Evolutionary conservation across 768 basidiomycete genomes (phyloP).

Genomic region (Macrolepiota fuliginosa): DNA sequence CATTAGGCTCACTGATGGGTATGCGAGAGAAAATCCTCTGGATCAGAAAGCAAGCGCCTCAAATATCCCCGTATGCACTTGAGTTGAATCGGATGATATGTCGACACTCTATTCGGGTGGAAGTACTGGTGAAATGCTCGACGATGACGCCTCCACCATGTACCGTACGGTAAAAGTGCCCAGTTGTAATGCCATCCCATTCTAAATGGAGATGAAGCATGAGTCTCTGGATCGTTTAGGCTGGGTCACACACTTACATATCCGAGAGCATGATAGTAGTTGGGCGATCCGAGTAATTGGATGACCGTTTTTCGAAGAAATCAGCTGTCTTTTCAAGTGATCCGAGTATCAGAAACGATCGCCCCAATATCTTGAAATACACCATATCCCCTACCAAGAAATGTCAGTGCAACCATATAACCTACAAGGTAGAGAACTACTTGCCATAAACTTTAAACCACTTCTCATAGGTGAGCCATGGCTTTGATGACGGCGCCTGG

Average conservation of each 20-base stretch:
- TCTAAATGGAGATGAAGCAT: neutral
- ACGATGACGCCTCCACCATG: constrained; percentile 8
- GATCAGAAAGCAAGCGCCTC: constrained; percentile 16
- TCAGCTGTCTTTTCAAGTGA: constrained; percentile 12
- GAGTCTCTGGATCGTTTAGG: neutral
- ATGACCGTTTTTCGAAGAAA: constrained; percentile 16
- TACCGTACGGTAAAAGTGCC: constrained; percentile 20
- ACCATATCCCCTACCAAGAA: constrained; percentile 13
- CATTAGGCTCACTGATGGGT: neutral
- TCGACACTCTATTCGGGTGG: neutral
- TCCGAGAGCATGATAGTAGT: neutral
- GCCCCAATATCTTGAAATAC: constrained; percentile 16
- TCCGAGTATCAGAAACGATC: constrained; percentile 12
- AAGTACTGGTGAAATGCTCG: constrained; percentile 2
- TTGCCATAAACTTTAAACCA: constrained; percentile 19
- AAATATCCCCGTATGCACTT: constrained; percentile 37
- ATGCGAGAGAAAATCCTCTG: neutral
- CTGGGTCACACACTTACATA: neutral
- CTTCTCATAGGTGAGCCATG: constrained; percentile 17
- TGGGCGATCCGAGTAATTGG: constrained; percentile 21
- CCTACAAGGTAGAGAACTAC: neutral
- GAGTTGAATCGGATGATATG: constrained; percentile 23
- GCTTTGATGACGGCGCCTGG: constrained; percentile 13
- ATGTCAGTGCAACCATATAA: neutral
- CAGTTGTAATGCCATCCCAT: constrained; percentile 37